Conservation (phyloP, 164 flowering plant genomes). For the Stephania yunnanensis region DNA sequence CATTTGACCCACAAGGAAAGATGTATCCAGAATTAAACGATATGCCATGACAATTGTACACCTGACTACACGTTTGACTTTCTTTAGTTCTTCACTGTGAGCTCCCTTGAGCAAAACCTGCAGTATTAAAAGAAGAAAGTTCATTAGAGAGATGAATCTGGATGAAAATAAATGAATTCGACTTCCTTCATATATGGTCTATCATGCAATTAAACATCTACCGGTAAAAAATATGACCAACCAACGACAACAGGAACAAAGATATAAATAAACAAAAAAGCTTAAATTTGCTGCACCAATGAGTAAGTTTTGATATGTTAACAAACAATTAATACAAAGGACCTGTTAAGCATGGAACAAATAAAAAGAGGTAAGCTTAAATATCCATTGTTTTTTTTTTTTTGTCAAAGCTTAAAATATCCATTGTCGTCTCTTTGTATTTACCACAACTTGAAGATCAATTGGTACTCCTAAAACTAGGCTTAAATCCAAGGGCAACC, state of each 20-base stretch:
- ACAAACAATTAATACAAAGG: background rate
- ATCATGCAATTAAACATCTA: background rate
- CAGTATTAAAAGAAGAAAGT: conserved; percentile 9
- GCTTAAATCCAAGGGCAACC: no score
- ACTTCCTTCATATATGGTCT: background rate
- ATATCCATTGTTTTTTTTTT: no score
- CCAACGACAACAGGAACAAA: background rate
- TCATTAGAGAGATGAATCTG: background rate
- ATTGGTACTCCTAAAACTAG: no score
- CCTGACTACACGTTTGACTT: conserved; percentile 62
- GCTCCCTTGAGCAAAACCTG: conserved; percentile 95
- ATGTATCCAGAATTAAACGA: conserved; percentile 76
- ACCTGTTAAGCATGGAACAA: background rate
- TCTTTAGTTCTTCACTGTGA: conserved; percentile 75
- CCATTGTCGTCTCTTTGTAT: no score
- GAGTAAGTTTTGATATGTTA: background rate
- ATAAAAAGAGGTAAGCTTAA: background rate
- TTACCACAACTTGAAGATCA: no score
- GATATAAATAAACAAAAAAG: background rate
- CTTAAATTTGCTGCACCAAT: background rate
- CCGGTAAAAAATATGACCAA: background rate
- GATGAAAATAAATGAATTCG: background rate
- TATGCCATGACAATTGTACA: conserved; percentile 74
- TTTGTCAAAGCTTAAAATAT: no score
- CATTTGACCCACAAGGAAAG: conserved; percentile 71